Base-by-base conservation (phyloP, 2,329 filamentous ascomycete genomes). In the Nemania sp. region DNA sequence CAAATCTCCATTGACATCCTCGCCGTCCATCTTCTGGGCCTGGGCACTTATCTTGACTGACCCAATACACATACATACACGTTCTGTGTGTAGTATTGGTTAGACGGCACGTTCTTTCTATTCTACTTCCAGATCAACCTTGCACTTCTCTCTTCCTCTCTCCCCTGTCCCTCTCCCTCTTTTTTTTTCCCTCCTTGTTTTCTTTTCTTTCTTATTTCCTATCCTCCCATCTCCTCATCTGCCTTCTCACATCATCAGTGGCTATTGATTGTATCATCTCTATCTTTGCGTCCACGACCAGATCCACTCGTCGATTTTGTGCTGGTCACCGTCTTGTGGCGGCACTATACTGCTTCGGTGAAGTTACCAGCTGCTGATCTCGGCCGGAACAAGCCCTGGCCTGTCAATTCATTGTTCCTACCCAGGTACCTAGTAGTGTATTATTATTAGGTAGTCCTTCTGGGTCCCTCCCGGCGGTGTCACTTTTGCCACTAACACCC, bases 401-500 rank as follows among this genome's bases (percentile, higher is more conserved):
- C 61, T 64, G 62, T 66, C 60, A 59, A 65, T 67, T 54, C 61
- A 63, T 62, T 56, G 61, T 66, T 54, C 46, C 50, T 59, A 29
- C 25, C 25, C 7, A 29, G 25, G 25, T 29, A 29, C 25, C 25
- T 29, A 29, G 25, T 29, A 29, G 25, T n/a, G 25, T 29, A 55
- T 63, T 60, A 54, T 57, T 59, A 54, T 60, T 64, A 60, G 54
- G 55, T 49, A 60, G 54, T 54, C 59, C 59, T 48, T 62, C 56
- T 63, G 55, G 62, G 57, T 53, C 59, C 50, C 53, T 59, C 63
- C 46, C 57, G 62, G 62, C 60, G 65, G 58, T 64, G 65, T 64
- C 62, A 60, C 63, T 65, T 65, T 67, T 58, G 63, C 65, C 64
- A 67, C 65, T 67, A 67, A 64, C 59, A 64, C 65, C 62, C 64